phyloP scores from a whole-genome alignment of 306 rosid species.

The Cyclanthera cordifolia region DNA sequence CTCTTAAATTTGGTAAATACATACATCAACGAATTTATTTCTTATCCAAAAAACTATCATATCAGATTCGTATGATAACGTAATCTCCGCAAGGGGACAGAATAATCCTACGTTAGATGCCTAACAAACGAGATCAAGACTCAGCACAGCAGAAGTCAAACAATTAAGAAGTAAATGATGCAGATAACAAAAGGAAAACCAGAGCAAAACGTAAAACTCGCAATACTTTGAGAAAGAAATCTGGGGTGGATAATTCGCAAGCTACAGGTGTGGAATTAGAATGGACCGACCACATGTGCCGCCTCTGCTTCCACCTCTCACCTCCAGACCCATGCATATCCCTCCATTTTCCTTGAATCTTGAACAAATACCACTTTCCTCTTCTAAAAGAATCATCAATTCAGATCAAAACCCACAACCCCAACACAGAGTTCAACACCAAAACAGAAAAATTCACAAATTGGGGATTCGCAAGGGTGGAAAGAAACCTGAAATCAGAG shows the following conservation, averaged over 20 bases:
- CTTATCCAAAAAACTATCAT: not conserved
- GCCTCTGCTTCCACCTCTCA: slow-evolving; percentile 73
- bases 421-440: not conserved
- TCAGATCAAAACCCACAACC: slow-evolving; percentile 44
- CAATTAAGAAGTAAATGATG: not conserved
- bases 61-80: not conserved
- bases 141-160: not conserved
- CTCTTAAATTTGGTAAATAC: too few species aligned
- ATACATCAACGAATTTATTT: too few species aligned
- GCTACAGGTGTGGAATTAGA: slow-evolving; percentile 75
- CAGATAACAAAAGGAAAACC: not conserved
- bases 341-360: slow-evolving; percentile 61
- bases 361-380: slow-evolving; percentile 53
- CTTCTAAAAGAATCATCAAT: slow-evolving; percentile 83
- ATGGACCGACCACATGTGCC: slow-evolving; percentile 99
- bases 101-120: not conserved
- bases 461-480: not conserved
- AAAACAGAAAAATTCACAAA: slow-evolving; percentile 26
- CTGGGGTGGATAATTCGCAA: slow-evolving; percentile 44
- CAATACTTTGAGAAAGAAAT: slow-evolving; percentile 56
- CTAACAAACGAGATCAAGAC: slow-evolving; percentile 2
- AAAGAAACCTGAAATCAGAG: slow-evolving; percentile 50
- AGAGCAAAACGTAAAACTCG: not conserved
- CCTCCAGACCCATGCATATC: slow-evolving; percentile 83
- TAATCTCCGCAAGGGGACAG: not conserved